Evolutionary conservation across 768 basidiomycete genomes (phyloP).

Genomic region (Gymnopilus dilepis): DNA sequence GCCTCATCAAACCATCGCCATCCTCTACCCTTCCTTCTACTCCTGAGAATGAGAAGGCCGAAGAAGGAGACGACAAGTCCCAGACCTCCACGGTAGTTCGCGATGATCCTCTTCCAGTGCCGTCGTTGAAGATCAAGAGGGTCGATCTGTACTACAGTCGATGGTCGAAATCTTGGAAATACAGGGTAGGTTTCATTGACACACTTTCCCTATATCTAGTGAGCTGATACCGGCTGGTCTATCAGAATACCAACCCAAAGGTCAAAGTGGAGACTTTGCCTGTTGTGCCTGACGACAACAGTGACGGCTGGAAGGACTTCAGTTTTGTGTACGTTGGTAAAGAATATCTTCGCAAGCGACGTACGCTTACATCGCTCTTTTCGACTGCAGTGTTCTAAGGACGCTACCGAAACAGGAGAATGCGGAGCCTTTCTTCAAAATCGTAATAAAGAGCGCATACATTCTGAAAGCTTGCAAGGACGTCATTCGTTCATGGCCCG

Average conservation of each 20-base stretch:
- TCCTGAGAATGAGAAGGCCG: slow-evolving; percentile 12
- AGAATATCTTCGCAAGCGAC: not conserved
- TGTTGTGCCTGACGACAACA: slow-evolving; percentile 41
- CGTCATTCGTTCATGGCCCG: slow-evolving; percentile 61
- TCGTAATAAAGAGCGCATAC: slow-evolving; percentile 63
- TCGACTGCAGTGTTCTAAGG: slow-evolving; percentile 50
- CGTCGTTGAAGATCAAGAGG: slow-evolving; percentile 63
- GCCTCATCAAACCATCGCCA: slow-evolving; percentile 25
- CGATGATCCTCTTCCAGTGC: slow-evolving; percentile 44
- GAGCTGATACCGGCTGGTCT: not conserved
- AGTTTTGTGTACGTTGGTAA: slow-evolving; percentile 29
- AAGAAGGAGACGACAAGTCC: slow-evolving; percentile 42
- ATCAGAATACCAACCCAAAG: slow-evolving; percentile 57
- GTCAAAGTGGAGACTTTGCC: slow-evolving; percentile 54
- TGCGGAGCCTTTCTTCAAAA: slow-evolving; percentile 50
- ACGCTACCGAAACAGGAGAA: slow-evolving; percentile 49
- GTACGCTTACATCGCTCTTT: not conserved
- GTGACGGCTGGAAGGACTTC: slow-evolving; percentile 63
- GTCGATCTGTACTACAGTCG: slow-evolving; percentile 64
- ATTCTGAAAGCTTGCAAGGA: slow-evolving; percentile 62
- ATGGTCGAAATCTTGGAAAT: slow-evolving; percentile 64
- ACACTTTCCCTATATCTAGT: not conserved
- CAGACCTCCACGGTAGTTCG: slow-evolving; percentile 37
- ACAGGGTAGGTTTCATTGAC: slow-evolving; percentile 40
- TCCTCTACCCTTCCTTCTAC: slow-evolving; percentile 11